Base-by-base conservation (phyloP, 2,329 filamentous ascomycete genomes). In the Corinectria fuckeliana region DNA sequence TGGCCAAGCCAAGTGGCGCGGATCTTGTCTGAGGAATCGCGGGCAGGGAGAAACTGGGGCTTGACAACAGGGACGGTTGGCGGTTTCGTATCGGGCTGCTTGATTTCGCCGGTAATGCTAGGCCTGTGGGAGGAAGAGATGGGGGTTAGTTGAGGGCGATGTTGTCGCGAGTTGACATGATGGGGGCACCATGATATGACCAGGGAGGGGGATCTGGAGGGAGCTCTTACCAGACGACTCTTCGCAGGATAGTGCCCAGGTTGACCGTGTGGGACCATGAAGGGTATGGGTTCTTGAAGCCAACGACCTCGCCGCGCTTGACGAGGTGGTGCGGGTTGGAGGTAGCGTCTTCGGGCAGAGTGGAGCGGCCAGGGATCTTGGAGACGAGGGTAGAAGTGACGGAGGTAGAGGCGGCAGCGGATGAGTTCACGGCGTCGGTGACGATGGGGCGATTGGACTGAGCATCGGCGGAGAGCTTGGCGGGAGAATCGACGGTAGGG, bases 1-100 rank as follows among this genome's bases (percentile, higher is more conserved):
- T 98, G 94, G 32, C 94, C 94, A 2, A 98, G 87, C 94, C 94
- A 97, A 38, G 94, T 98, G 30, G 93, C 91, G 53, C 93, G 88
- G 21, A 98, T 83, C 38, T 84, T 81, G 16, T 76, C 69, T 11
- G 77, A 78, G 11, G 83, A 85, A 4, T 82, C 76, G 54, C 91
- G 85, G 13, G 79, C 79, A 1, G 85, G 76, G 9, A 91, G 81
- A 75, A 94, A 94, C 4, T 80, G 71, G 0, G 92, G 91, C 61
- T 83, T 85, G 56, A 82, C 83, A 16, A 94, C 85, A 3, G 85
- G 78, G 10, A 95, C 86, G 0, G 88, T 88, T 9, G 88, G 86
- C 21, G 84, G 83, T 9, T 83, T 83, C 7, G 88, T 88, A 70
- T 91, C 82, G 25, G 91, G 89, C 1, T 41, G 62, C 10, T 75